Conservation (phyloP, 2,329 filamentous ascomycete genomes). For the Alternaria triticimaculans region DNA sequence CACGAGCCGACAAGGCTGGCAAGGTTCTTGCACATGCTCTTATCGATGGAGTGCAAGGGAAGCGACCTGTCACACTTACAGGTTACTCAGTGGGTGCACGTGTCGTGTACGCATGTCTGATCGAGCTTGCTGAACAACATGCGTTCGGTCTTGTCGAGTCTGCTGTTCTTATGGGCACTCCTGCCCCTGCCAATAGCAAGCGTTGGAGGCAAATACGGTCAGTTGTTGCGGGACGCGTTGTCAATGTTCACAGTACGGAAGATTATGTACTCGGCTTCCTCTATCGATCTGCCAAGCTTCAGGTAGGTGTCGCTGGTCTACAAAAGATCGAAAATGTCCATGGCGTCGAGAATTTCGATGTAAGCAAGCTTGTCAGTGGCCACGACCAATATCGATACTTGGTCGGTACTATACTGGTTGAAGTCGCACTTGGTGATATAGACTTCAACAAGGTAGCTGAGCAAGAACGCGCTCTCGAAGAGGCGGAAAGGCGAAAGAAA, state of each 20-base stretch:
- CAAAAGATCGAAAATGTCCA: slow-evolving; percentile 72
- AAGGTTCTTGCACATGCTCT: slow-evolving; percentile 79
- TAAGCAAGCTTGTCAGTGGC: slow-evolving; percentile 56
- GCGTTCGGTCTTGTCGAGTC: slow-evolving; percentile 85
- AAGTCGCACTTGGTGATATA: slow-evolving; percentile 58
- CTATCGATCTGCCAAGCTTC: slow-evolving; percentile 81
- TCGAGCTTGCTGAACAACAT: slow-evolving; percentile 74
- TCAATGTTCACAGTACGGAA: slow-evolving; percentile 86
- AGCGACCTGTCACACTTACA: slow-evolving; percentile 78
- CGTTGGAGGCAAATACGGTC: slow-evolving; percentile 79
- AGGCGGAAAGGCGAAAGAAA: slow-evolving; percentile 47
- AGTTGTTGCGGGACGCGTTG: slow-evolving; percentile 78
- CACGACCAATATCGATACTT: slow-evolving; percentile 59
- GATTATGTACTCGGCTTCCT: slow-evolving; percentile 86
- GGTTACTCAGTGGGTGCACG: slow-evolving; percentile 82
- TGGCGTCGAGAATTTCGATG: slow-evolving; percentile 65
- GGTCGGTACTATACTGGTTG: slow-evolving; percentile 55
- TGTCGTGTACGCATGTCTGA: slow-evolving; percentile 81
- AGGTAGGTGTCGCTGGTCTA: slow-evolving; percentile 81
- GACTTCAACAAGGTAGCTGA: slow-evolving; percentile 53
- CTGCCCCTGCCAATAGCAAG: slow-evolving; percentile 71
- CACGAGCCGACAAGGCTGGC: slow-evolving; percentile 80
- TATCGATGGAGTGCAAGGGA: slow-evolving; percentile 79
- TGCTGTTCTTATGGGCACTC: slow-evolving; percentile 80
- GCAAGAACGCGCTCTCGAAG: slow-evolving; percentile 44